Base-by-base conservation (phyloP, 2,329 filamentous ascomycete species). In the Aureobasidium sp. region DNA sequence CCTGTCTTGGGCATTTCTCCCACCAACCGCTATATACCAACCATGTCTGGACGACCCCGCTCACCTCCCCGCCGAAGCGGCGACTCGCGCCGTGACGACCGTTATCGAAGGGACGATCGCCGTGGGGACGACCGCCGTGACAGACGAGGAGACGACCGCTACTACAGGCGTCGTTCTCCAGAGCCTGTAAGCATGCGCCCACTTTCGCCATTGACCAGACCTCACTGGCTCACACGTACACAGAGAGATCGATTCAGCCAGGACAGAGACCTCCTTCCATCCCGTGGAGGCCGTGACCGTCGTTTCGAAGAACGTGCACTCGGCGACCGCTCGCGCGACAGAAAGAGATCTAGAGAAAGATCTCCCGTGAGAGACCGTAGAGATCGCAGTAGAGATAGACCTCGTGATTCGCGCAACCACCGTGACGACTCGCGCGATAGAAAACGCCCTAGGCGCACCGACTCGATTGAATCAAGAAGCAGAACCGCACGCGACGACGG, bases 351-450 rank as follows among this genome's bases (percentile, higher is more conserved):
- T 49, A 81, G 82, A 68, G 81, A 86, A 59, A 78, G 83, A 65
- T 85, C 84, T 27, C 66, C 66, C 12, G 56, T 63, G 42, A 65
- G 66, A 63, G 67, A 69, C 37, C 65, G 65, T 53, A 62, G 67
- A 42, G 59, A 65, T 49, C 66, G 66, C 59, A 87, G 86, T 73
- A 84, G 87, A 68, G 89, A 91, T 58, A 80, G 86, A 72, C 85
- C 84, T 69, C 85, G 86, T 71, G 76, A 78, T 69, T 86, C 86
- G 78, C 86, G 86, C 81, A 88, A 90, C 75, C 86, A 86, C 70
- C 86, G 86, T 81, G 89, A 90, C 75, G 87, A 86, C 70, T 90
- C 85, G 73, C 83, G 83, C 73, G 87, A 90, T 70, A 82, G 82
- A 72, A 78, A 76, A 70, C 82, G 81, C 72, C 81, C 80, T 68